A percentile compares a stretch with the other conserved stretches of the same genome.
Conservation (phyloP, 2,329 filamentous ascomycete genomes). For the Ophiostoma quercus region DNA sequence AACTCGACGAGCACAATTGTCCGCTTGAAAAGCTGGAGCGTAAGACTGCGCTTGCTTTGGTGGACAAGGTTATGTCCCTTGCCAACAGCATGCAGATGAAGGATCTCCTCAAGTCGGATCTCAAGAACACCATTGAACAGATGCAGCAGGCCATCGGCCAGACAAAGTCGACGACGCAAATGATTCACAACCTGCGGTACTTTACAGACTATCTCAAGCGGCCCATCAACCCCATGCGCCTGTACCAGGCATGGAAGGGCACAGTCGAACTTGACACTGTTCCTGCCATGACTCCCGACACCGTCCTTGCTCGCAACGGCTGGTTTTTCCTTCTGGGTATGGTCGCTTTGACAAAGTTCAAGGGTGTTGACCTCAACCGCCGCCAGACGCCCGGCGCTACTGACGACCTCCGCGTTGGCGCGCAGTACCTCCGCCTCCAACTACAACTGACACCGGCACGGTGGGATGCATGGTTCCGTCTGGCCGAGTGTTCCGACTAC, state of each 20-base stretch:
- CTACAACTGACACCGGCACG: slow-evolving; percentile 74
- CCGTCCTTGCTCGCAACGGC: slow-evolving; percentile 68
- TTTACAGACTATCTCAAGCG: slow-evolving; percentile 76
- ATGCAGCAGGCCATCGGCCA: slow-evolving; percentile 82
- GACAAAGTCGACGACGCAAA: slow-evolving; percentile 70
- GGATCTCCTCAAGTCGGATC: slow-evolving; percentile 83
- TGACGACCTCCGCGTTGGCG: slow-evolving; percentile 76
- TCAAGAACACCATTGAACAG: slow-evolving; percentile 86
- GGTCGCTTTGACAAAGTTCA: slow-evolving; percentile 82
- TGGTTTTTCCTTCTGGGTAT: slow-evolving; percentile 93
- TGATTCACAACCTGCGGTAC: slow-evolving; percentile 82
- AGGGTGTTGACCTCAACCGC: slow-evolving; percentile 62
- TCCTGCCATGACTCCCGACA: slow-evolving; percentile 62
- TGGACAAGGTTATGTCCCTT: slow-evolving; percentile 77
- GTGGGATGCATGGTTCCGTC: slow-evolving; percentile 87
- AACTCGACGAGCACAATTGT: slow-evolving; percentile 74
- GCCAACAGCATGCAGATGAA: slow-evolving; percentile 82
- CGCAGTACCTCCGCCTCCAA: slow-evolving; percentile 73
- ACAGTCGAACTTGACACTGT: slow-evolving; percentile 68
- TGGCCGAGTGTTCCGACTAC: slow-evolving; percentile 81
- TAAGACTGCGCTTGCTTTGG: slow-evolving; percentile 70
- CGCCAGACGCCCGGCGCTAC: slow-evolving; percentile 72
- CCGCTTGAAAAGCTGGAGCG: slow-evolving; percentile 71
- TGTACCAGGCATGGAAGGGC: slow-evolving; percentile 78
- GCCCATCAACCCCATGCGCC: slow-evolving; percentile 71